A percentile compares a stretch with the other conserved stretches of the same genome.
phyloP scores from a whole-genome alignment of 768 basidiomycete genomes.

The Termitomyces sp. region DNA sequence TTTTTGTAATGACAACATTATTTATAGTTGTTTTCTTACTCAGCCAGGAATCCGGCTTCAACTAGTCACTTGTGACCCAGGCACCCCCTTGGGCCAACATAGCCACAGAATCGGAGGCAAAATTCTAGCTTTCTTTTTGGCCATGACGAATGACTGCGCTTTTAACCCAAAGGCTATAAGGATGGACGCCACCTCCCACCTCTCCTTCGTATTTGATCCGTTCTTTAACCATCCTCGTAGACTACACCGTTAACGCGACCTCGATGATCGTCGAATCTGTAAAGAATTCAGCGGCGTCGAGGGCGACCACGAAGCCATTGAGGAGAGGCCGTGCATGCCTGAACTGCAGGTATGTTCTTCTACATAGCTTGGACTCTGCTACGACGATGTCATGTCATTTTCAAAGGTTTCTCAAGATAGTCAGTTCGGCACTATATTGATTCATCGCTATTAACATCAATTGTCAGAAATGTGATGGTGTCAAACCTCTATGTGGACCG shows the following conservation, averaged over 20 bases:
- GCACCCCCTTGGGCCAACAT: too few relatives aligned
- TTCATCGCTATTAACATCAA: constrained; percentile 2
- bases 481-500: constrained; percentile 57
- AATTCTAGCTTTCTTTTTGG: not conserved
- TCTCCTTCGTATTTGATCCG: constrained; percentile 28
- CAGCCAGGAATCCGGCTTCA: not conserved
- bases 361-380: not conserved
- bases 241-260: constrained; percentile 15
- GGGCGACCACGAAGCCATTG: constrained; percentile 33
- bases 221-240: constrained; percentile 20
- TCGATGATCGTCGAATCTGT: constrained; percentile 34
- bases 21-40: constrained; percentile 1
- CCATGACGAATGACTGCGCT: constrained; percentile 5
- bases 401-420: constrained; percentile 44
- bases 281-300: constrained; percentile 24
- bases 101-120: constrained; percentile 7
- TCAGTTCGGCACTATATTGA: constrained; percentile 18
- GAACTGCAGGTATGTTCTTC: constrained; percentile 38
- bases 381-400: not conserved
- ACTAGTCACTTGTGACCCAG: too few relatives aligned
- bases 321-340: constrained; percentile 51
- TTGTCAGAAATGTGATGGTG: constrained; percentile 62
- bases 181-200: constrained; percentile 21
- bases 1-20: not conserved
- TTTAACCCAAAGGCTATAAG: constrained; percentile 24